Conservation (phyloP, 768 basidiomycete species). For the Leccinellum luteum region DNA sequence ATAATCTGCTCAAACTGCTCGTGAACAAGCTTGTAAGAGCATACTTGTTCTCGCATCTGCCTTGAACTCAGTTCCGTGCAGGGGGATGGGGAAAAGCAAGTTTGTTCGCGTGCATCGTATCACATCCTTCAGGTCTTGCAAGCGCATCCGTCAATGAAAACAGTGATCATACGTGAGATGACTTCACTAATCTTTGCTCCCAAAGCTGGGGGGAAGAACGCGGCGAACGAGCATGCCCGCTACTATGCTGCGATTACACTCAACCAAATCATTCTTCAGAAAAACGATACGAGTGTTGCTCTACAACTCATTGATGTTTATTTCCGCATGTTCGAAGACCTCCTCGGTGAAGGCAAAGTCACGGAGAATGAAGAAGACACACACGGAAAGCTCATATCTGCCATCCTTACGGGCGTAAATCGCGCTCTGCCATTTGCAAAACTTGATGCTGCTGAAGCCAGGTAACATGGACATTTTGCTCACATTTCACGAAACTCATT, state of each 20-base stretch:
- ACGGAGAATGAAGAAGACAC: conserved; percentile 50
- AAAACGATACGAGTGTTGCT: conserved; percentile 71
- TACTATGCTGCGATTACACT: conserved; percentile 95
- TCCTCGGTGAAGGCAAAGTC: conserved; percentile 62
- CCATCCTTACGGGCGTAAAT: conserved; percentile 91
- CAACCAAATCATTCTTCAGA: conserved; percentile 82
- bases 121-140: conserved; percentile 88
- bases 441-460: conserved; percentile 62
- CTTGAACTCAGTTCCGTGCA: conserved; percentile 25
- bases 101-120: conserved; percentile 89
- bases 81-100: conserved; percentile 86
- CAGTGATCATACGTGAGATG: conserved; percentile 84
- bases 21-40: conserved; percentile 86
- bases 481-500: conserved; percentile 3
- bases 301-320: conserved; percentile 82
- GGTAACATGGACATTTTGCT: conserved; percentile 41
- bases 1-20: conserved; percentile 87
- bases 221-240: conserved; percentile 64
- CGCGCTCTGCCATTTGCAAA: conserved; percentile 93
- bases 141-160: conserved; percentile 90
- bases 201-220: conserved; percentile 32
- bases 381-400: conserved; percentile 81
- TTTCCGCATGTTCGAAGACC: conserved; percentile 90
- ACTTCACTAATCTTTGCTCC: conserved; percentile 60
- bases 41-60: neutral